phyloP scores from a whole-genome alignment of 768 basidiomycete species.

The Inosperma sp. region DNA sequence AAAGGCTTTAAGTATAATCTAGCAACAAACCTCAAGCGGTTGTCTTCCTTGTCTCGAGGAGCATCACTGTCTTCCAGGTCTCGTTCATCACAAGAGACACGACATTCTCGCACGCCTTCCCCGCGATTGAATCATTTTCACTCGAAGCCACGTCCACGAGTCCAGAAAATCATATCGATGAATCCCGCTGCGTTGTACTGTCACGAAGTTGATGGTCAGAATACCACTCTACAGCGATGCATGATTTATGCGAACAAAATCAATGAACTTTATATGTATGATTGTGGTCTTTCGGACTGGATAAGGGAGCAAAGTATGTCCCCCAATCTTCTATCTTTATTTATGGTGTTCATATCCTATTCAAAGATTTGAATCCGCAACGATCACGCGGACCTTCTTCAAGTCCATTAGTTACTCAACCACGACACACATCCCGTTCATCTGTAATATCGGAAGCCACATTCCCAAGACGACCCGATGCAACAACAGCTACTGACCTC shows the following conservation, averaged over 20 bases:
- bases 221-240: conserved; percentile 62
- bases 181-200: conserved; percentile 69
- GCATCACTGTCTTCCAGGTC: conserved; percentile 54
- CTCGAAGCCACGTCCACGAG: conserved; percentile 13
- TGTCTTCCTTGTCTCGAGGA: conserved; percentile 61
- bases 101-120: conserved; percentile 36
- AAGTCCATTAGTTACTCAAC: conserved; percentile 45
- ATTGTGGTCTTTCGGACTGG: conserved; percentile 81
- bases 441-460: conserved; percentile 74
- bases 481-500: conserved; percentile 73
- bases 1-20: conserved; percentile 48
- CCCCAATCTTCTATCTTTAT: not conserved
- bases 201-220: conserved; percentile 54
- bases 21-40: conserved; percentile 42
- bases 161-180: conserved; percentile 21
- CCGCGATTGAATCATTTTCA: conserved; percentile 26
- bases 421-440: conserved; percentile 63
- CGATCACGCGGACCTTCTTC: conserved; percentile 34
- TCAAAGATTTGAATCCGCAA: conserved; percentile 29
- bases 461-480: conserved; percentile 77
- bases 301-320: conserved; percentile 52
- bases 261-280: conserved; percentile 70
- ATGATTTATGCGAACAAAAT: conserved; percentile 75
- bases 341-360: not conserved
- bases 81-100: conserved; percentile 31